Evolutionary conservation across 129 eudicot species (phyloP), one percentile per base, ranked within the genome.

Genomic region (Glebionis coronaria): DNA sequence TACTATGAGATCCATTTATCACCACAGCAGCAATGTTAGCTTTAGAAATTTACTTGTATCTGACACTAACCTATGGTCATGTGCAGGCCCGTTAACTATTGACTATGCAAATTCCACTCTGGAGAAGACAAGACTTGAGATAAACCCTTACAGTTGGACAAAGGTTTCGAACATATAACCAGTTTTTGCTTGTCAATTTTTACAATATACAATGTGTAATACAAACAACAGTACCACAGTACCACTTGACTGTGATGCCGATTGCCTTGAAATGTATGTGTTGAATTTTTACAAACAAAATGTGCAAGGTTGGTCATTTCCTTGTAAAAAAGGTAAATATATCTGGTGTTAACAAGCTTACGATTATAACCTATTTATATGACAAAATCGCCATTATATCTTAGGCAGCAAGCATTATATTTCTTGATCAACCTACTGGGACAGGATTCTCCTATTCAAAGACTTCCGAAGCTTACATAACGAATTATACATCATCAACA

Each of bases 331-430:
- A 49, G 14, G n/a, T n/a, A 47, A 12, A 2, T 2, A 47, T 47
- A 4, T 47, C 3, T 47, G 15, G 12, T 47, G 52, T 47, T 47
- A 47, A 47, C 52, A 47, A 47, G n/a, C 52, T 47, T 47, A 47
- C 15, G 52, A 47, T n/a, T 29, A 29, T 29, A 29, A 29, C 35
- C 35, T 29, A 29, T 29, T 29, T 29, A 29, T 29, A 29, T 29
- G 5, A 29, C 5, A 6, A 29, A 29, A 47, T 12, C 15, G 1
- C 52, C 52, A 12, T 12, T 47, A 47, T n/a, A 47, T 47, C 12
- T 56, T 62, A 78, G 82, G 78, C 53, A 2, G 71, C 78, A 31
- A 78, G n/a, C 45, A 54, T 78, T 8, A 78, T 78, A 40, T 78
- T 66, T 53, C 12, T 78, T 52, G 82, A 78, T 78, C 69, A 56